Evolutionary conservation across 2,329 filamentous ascomycete genomes (phyloP), one percentile per base, ranked within the genome.

Genomic region (Cladosporium sp.): DNA sequence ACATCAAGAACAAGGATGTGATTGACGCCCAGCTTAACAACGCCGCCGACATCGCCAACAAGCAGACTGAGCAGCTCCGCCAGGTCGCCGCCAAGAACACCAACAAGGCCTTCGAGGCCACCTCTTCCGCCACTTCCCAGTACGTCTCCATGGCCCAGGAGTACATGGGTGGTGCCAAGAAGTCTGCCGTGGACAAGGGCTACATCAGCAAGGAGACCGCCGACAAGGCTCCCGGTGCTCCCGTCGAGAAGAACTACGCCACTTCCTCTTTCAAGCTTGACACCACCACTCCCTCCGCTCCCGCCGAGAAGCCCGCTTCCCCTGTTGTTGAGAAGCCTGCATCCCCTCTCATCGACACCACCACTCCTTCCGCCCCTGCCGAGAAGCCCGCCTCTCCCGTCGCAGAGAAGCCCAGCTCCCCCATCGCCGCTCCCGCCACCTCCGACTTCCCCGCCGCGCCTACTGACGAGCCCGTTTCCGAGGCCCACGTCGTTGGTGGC

Each of bases 1-100:
- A 85, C 71, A 75, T 84, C 62, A 76, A 75, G 71, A 84, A 85
- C 75, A 78, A 78, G 61, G 79, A 83, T 57, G 61, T 80, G 57
- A 84, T 85, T 57, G 81, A 85, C 59, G 69, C 72, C 50, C 79
- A 84, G 58, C 69, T 84, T 43, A 69, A 75, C 58, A 74, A 80
- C 58, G 71, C 73, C 38, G 71, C 75, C 60, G 65, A 76, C 47
- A 66, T 83, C 55, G 70, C 81, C 59, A 76, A 72, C 63, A 68
- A 77, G 59, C 82, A 84, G 65, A 76, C 80, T 27, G 72, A 69
- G 51, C 81, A 84, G 62, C 68, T 83, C 58, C 77, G 77, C 64
- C 76, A 80, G 42, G 66, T 84, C 53, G 80, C 80, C 46, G 77
- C 76, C 52, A 75, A 83, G 62, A 80, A 79, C 57, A 80, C 79